Conservation (phyloP, 2,329 filamentous ascomycete species). For the Sarocladiaceae sp. region DNA sequence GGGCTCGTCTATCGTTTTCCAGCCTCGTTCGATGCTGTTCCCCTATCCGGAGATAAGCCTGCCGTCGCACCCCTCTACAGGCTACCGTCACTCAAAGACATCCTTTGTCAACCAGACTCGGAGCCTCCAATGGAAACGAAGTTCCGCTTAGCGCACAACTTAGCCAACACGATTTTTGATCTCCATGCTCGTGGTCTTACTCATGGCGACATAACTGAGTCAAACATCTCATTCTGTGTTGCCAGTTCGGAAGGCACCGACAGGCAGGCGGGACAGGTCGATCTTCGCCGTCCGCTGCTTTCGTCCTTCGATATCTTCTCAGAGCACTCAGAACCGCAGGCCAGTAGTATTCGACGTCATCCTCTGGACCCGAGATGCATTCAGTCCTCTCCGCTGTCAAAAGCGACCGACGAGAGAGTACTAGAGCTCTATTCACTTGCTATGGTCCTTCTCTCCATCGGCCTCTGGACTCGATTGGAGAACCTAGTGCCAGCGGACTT, state of each 20-base stretch:
- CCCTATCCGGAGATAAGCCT: constrained; percentile 38
- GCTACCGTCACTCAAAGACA: constrained; percentile 46
- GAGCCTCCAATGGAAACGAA: constrained; percentile 69
- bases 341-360: constrained; percentile 45
- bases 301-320: constrained; percentile 69
- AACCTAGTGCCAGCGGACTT: constrained; percentile 37
- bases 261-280: constrained; percentile 41
- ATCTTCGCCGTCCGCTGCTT: constrained; percentile 62
- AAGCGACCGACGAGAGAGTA: constrained; percentile 48
- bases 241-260: constrained; percentile 24
- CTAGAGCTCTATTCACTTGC: constrained; percentile 69
- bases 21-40: constrained; percentile 51
- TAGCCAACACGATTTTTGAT: constrained; percentile 66
- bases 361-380: constrained; percentile 53
- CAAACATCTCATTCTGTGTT: constrained; percentile 59
- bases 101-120: constrained; percentile 44
- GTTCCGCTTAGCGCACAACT: constrained; percentile 66
- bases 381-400: constrained; percentile 38
- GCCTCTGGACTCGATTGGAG: constrained; percentile 65
- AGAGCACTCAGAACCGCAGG: constrained; percentile 17
- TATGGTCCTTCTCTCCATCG: constrained; percentile 67
- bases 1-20: constrained; percentile 73
- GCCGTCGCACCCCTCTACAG: constrained; percentile 44
- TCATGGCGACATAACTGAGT: constrained; percentile 64
- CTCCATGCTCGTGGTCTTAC: constrained; percentile 63